phyloP scores from a whole-genome alignment of 352 stramenopile species.

The Vaucheria bursata region DNA sequence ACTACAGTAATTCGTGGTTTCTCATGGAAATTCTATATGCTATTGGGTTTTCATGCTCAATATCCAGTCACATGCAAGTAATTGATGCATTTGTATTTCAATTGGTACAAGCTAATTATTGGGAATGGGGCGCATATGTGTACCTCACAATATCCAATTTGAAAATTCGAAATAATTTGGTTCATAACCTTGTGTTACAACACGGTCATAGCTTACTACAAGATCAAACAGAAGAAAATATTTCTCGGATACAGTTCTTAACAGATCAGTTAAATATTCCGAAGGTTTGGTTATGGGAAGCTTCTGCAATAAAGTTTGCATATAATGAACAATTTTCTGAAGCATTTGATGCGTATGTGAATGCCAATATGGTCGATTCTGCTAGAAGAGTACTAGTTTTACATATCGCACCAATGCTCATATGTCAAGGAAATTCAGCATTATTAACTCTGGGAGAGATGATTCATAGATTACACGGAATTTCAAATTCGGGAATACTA shows the following conservation, averaged over 20 bases:
- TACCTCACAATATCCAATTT: not conserved
- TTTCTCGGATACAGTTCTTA: not conserved
- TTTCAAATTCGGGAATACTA: no score
- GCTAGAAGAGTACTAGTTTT: not conserved
- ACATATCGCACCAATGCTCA: not conserved
- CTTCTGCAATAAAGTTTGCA: not conserved
- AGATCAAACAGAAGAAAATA: not conserved
- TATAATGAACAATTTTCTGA: not conserved
- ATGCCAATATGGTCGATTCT: not conserved
- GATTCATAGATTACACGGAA: no score
- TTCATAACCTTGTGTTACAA: not conserved
- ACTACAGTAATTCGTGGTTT: no score
- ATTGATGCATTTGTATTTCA: not conserved
- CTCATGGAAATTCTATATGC: no score
- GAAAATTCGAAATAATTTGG: not conserved
- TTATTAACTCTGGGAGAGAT: no score
- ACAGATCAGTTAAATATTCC: not conserved
- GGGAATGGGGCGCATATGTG: slow-evolving; percentile 1
- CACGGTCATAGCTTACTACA: not conserved
- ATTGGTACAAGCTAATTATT: not conserved
- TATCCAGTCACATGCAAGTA: not conserved
- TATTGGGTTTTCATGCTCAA: no score
- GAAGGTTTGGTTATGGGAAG: not conserved
- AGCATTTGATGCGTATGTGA: not conserved
- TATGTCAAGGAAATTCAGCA: not conserved